Conservation (phyloP, 805 yeast species). For the Candida maris region DNA sequence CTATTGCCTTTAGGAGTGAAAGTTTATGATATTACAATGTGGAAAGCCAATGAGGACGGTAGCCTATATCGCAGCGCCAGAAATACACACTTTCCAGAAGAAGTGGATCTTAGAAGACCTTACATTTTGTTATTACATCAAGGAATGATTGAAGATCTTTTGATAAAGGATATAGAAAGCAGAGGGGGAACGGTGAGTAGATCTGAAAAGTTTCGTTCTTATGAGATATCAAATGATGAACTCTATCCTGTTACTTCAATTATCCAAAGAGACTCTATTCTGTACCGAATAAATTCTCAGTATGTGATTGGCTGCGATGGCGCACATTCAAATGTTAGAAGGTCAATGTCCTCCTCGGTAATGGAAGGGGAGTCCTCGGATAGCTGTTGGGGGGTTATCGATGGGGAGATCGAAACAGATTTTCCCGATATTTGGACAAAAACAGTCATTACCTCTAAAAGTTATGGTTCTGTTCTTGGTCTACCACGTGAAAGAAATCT, state of each 20-base stretch:
- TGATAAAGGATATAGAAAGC: slow-evolving; percentile 36
- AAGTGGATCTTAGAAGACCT: slow-evolving; percentile 13
- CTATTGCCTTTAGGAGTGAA: slow-evolving; percentile 20
- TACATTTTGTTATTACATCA: slow-evolving; percentile 12
- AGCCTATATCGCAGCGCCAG: slow-evolving; percentile 7
- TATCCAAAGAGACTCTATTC: slow-evolving; percentile 2
- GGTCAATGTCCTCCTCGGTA: slow-evolving; percentile 22
- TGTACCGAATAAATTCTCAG: slow-evolving; percentile 24
- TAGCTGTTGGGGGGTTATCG: slow-evolving; percentile 36
- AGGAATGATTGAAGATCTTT: slow-evolving; percentile 20
- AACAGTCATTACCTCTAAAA: slow-evolving; percentile 31
- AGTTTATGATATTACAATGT: slow-evolving; percentile 25
- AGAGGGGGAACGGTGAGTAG: slow-evolving; percentile 34
- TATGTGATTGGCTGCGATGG: slow-evolving; percentile 33
- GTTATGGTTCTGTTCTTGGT: slow-evolving; percentile 30
- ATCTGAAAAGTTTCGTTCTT: slow-evolving; percentile 3
- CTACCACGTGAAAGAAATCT: slow-evolving; percentile 35
- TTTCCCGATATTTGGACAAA: slow-evolving; percentile 35
- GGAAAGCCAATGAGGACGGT: slow-evolving; percentile 15
- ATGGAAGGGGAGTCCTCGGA: slow-evolving; percentile 36
- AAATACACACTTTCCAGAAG: slow-evolving; percentile 7
- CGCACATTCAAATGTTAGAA: slow-evolving; percentile 33
- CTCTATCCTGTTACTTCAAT: slow-evolving; percentile 1
- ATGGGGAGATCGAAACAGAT: slow-evolving; percentile 32
- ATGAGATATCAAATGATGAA: not conserved